phyloP scores from a whole-genome alignment of 257 asterid genomes.

The Scutellaria baicalensis region DNA sequence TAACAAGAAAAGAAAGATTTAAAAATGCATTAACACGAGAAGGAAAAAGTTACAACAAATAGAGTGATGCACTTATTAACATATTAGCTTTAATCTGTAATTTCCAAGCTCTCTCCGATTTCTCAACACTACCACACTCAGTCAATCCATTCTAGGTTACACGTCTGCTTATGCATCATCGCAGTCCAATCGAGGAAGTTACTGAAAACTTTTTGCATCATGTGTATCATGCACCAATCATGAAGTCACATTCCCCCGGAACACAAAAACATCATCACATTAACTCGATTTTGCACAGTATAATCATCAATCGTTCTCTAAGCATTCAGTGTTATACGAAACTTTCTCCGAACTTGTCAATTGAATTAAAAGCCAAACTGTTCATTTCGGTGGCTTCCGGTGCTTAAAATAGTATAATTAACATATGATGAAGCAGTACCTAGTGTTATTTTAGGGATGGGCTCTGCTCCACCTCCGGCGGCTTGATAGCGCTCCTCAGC shows the following conservation, averaged over 20 bases:
- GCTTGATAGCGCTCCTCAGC: slow-evolving; percentile 70
- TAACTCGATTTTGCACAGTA: neutral
- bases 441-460: slow-evolving; percentile 57
- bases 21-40: neutral
- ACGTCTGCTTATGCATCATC: neutral
- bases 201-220: neutral
- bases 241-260: neutral
- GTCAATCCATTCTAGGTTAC: neutral
- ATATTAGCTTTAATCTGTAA: neutral
- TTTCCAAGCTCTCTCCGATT: neutral
- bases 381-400: neutral
- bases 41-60: neutral
- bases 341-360: neutral
- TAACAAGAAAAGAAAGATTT: neutral
- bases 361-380: neutral
- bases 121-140: neutral
- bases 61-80: neutral
- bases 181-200: neutral
- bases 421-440: slow-evolving; percentile 26
- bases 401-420: neutral
- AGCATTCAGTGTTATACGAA: neutral
- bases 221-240: neutral
- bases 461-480: slow-evolving; percentile 56
- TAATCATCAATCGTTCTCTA: neutral
- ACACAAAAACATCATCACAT: neutral